phyloP scores from a whole-genome alignment of 192 early-diverging fungal species.

The Chytriomyces confervae region DNA sequence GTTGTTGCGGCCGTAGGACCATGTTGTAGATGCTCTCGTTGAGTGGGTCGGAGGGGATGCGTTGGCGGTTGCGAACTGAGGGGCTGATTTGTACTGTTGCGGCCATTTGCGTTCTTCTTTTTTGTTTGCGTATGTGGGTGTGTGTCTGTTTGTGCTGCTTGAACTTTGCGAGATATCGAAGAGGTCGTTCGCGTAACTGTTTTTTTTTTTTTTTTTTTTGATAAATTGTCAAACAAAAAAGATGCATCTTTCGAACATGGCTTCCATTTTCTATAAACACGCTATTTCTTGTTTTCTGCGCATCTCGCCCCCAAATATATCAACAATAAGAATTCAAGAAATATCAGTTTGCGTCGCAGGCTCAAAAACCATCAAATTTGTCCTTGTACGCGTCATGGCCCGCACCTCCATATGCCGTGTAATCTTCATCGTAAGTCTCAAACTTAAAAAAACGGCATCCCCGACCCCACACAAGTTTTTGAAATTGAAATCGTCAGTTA shows the following conservation, averaged over 20 bases:
- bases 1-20: conserved; percentile 29
- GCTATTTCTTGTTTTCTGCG: too few species aligned
- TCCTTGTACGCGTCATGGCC: conserved; percentile 69
- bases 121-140: neutral
- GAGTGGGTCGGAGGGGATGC: conserved; percentile 39
- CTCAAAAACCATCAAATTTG: neutral
- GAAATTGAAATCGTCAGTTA: conserved; percentile 50
- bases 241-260: too few species aligned
- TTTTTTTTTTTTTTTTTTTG: too few species aligned
- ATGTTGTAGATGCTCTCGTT: conserved; percentile 52
- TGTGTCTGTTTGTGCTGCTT: too few species aligned
- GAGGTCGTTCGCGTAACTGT: too few species aligned
- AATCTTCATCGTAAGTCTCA: conserved; percentile 91
- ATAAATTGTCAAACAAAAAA: too few species aligned
- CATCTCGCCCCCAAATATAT: too few species aligned
- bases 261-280: too few species aligned
- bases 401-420: conserved; percentile 81
- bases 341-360: neutral
- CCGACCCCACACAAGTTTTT: conserved; percentile 53
- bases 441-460: conserved; percentile 73
- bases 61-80: neutral
- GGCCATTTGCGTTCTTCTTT: conserved; percentile 14
- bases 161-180: too few species aligned
- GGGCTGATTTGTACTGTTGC: conserved; percentile 31
- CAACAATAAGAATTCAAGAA: too few species aligned